These are phyloP conservation scores for Kwoniella dendrophila DNA, from an alignment of 768 basidiomycete genomes.

Conservation along the genomic window DNA sequence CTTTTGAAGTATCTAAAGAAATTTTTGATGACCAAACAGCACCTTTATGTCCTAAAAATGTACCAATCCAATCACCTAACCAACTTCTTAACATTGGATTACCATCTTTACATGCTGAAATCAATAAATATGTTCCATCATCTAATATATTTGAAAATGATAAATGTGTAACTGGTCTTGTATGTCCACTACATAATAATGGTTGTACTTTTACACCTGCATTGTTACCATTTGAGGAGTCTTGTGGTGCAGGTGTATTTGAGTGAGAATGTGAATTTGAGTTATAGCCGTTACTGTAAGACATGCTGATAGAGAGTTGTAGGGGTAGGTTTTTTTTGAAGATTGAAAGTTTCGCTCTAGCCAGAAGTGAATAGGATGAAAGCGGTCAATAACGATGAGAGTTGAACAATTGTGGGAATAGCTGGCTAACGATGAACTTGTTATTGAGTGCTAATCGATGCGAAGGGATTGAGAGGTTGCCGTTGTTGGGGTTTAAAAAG, in stretches of 20 bases:
- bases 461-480: too few relatives aligned
- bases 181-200: conserved; percentile 58
- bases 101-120: conserved; percentile 98
- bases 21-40: conserved; percentile 97
- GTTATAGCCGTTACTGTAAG: conserved; percentile 38
- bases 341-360: too few relatives aligned
- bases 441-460: too few relatives aligned
- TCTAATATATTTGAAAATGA: conserved; percentile 74
- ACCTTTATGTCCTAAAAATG: conserved; percentile 65
- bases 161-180: conserved; percentile 76
- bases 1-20: conserved; percentile 77
- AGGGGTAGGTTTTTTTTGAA: too few relatives aligned
- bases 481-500: too few relatives aligned
- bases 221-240: conserved; percentile 1
- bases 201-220: conserved; percentile 51
- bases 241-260: conserved; percentile 17
- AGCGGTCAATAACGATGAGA: too few relatives aligned
- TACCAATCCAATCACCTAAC: conserved; percentile 98
- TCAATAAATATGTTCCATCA: conserved; percentile 82
- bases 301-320: conserved; percentile 9
- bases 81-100: conserved; percentile 95
- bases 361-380: conserved; percentile 1
- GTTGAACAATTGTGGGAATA: too few relatives aligned
- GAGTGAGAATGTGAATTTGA: conserved; percentile 25
- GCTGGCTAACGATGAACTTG: too few relatives aligned